Percentiles rank a stretch among this genome's conserved stretches.
These are phyloP conservation scores for Coniferiporia sulphurascens DNA, from an alignment of 1,284 basidiomycete species.

Conservation along the genomic window DNA sequence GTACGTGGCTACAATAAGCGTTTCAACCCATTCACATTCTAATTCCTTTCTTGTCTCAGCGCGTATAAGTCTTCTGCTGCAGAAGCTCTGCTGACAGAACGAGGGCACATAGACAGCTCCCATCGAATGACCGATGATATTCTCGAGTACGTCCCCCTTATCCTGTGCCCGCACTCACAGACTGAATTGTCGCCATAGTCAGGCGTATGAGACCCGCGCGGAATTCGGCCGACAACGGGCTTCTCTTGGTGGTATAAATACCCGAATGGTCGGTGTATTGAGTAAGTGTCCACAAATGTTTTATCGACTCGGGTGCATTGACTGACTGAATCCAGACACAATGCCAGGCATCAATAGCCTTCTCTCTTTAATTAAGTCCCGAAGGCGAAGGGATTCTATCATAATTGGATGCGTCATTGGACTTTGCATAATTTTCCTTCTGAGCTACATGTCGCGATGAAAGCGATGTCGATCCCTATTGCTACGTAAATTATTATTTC, in stretches of 20 bases:
- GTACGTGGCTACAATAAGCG: conserved; percentile 41
- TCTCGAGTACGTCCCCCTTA: conserved; percentile 58
- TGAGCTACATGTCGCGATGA: conserved; percentile 75
- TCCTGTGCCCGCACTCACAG: conserved; percentile 2
- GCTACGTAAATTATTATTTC: not conserved
- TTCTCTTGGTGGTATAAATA: conserved; percentile 72
- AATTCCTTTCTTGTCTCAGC: conserved; percentile 32
- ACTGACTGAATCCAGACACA: conserved; percentile 45
- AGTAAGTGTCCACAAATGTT: conserved; percentile 45
- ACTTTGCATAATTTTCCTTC: conserved; percentile 72
- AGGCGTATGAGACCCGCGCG: conserved; percentile 96
- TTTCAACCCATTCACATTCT: not conserved
- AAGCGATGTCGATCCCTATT: conserved; percentile 3
- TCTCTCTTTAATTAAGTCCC: conserved; percentile 87
- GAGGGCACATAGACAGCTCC: conserved; percentile 85
- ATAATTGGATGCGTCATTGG: conserved; percentile 88
- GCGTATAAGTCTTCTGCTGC: conserved; percentile 87
- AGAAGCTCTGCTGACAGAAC: conserved; percentile 84
- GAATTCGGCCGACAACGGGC: conserved; percentile 87
- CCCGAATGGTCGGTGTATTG: conserved; percentile 79
- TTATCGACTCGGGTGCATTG: not conserved
- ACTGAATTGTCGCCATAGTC: conserved; percentile 44
- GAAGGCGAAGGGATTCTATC: conserved; percentile 85
- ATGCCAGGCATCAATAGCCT: conserved; percentile 94
- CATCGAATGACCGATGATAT: conserved; percentile 95